These are phyloP conservation scores for Prunella vulgaris DNA, from an alignment of 257 asterid genomes.

Conservation along the genomic window DNA sequence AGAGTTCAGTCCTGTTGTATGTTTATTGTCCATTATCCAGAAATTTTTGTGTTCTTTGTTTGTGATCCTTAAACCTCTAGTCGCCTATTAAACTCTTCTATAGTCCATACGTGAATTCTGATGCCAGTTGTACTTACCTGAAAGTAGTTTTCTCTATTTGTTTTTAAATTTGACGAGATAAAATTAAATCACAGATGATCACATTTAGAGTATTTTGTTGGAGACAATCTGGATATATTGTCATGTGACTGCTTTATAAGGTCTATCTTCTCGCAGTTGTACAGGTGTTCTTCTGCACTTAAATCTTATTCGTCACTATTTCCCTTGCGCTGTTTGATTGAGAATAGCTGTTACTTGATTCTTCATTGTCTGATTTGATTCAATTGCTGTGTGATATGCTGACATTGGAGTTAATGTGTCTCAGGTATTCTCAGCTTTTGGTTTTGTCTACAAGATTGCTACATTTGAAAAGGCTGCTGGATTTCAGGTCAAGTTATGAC, in stretches of 20 bases:
- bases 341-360: neutral
- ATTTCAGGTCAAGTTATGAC: slow-evolving; percentile 54
- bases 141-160: slow-evolving; percentile 26
- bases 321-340: slow-evolving; percentile 11
- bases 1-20: neutral
- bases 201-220: slow-evolving; percentile 57
- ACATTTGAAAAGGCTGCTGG: slow-evolving; percentile 91
- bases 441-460: slow-evolving; percentile 85
- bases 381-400: slow-evolving; percentile 19
- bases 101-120: slow-evolving; percentile 5
- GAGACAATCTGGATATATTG: slow-evolving; percentile 53
- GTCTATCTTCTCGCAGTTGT: slow-evolving; percentile 47
- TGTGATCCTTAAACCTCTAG: slow-evolving; percentile 7
- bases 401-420: slow-evolving; percentile 15
- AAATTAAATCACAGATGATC: slow-evolving; percentile 61
- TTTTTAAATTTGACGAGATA: slow-evolving; percentile 42
- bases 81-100: neutral
- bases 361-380: slow-evolving; percentile 1
- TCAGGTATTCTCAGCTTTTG: slow-evolving; percentile 87
- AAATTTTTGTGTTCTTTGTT: slow-evolving; percentile 9
- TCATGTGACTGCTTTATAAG: slow-evolving; percentile 61
- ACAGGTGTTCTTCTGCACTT: slow-evolving; percentile 66
- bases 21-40: neutral
- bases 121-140: slow-evolving; percentile 15
- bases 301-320: slow-evolving; percentile 18